Evolutionary conservation across 2,329 filamentous ascomycete genomes (phyloP).

Genomic region (Aspergillus novoparasiticus): DNA sequence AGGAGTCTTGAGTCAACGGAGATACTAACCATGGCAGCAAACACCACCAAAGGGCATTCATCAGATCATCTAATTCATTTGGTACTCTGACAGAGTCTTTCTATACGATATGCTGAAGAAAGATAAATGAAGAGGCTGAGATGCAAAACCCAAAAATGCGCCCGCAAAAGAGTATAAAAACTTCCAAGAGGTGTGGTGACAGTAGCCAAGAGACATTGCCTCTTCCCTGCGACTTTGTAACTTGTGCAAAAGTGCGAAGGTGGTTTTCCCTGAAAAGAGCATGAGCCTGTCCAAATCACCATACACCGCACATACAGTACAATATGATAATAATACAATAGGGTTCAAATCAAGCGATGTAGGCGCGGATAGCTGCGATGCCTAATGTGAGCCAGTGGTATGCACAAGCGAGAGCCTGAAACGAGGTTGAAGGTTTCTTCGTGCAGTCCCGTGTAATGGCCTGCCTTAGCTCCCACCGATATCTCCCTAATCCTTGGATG

Average conservation of each 20-base stretch:
- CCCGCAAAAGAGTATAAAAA: slow-evolving; percentile 17
- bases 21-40: not conserved
- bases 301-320: slow-evolving; percentile 20
- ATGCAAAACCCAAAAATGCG: slow-evolving; percentile 24
- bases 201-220: not conserved
- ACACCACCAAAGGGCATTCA: not conserved
- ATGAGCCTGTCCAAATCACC: slow-evolving; percentile 1
- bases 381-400: not conserved
- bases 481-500: not conserved
- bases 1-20: not conserved
- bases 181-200: slow-evolving; percentile 1
- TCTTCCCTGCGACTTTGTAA: slow-evolving; percentile 1
- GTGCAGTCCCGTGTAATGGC: not conserved
- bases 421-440: not conserved
- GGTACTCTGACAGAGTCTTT: not conserved
- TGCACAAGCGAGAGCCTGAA: not conserved
- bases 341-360: slow-evolving; percentile 3
- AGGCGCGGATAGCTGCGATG: not conserved
- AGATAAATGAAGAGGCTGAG: slow-evolving; percentile 14
- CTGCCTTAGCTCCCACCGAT: not conserved
- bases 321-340: slow-evolving; percentile 24
- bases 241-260: not conserved
- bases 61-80: slow-evolving; percentile 1
- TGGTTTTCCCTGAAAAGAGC: not conserved
- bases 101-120: slow-evolving; percentile 4